Conservation (phyloP, 2,329 filamentous ascomycete species). For the Sporothrix brasiliensis region DNA sequence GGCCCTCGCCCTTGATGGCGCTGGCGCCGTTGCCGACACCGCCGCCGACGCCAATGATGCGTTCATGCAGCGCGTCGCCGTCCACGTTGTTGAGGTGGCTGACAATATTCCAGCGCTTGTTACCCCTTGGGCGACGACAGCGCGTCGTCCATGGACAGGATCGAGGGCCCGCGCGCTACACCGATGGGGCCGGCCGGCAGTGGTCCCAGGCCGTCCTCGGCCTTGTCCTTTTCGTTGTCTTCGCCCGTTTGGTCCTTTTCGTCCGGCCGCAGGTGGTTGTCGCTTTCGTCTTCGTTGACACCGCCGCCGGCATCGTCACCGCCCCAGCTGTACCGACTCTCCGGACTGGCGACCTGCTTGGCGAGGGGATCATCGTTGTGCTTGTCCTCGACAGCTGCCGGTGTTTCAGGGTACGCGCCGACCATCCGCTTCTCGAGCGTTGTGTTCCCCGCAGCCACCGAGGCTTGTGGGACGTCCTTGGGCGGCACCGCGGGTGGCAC, state of each 20-base stretch:
- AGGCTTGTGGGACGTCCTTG: not conserved
- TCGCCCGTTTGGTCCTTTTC: too few species aligned
- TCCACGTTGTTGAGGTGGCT: slow-evolving; percentile 15
- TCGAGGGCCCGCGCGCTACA: slow-evolving; percentile 42
- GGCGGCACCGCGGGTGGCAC: not conserved
- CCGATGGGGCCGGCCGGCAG: slow-evolving; percentile 41
- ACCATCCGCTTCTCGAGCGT: not conserved
- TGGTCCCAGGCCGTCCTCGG: slow-evolving; percentile 9
- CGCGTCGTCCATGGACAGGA: slow-evolving; percentile 33
- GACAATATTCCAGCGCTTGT: slow-evolving; percentile 26
- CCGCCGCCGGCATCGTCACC: not conserved
- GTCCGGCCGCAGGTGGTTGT: not conserved
- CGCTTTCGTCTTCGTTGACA: not conserved
- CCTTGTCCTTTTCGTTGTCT: not conserved
- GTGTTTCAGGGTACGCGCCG: not conserved
- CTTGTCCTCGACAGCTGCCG: not conserved
- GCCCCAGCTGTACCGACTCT: slow-evolving; percentile 27
- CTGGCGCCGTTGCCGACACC: slow-evolving; percentile 5
- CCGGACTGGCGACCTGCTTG: slow-evolving; percentile 10
- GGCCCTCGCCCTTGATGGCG: slow-evolving; percentile 32
- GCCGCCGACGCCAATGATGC: slow-evolving; percentile 6
- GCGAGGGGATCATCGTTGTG: not conserved
- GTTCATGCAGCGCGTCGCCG: slow-evolving; percentile 17
- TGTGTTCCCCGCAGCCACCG: not conserved
- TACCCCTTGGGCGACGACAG: slow-evolving; percentile 19